Percentiles rank a stretch among this genome's conserved stretches.
Conservation (phyloP, 2,329 filamentous ascomycete genomes). For the Fusarium euwallaceae region DNA sequence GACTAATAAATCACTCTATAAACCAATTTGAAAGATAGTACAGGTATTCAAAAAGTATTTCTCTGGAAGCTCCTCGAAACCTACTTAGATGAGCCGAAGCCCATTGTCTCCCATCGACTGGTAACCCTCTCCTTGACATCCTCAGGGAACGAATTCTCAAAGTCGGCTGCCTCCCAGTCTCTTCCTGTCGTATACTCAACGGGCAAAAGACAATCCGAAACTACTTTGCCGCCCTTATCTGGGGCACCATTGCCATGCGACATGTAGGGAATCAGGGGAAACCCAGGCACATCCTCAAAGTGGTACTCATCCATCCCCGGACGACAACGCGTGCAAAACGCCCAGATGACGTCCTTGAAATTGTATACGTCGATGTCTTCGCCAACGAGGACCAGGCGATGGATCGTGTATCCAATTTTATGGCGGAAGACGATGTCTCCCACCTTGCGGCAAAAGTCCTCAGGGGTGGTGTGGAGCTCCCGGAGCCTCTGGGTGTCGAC, state of each 20-base stretch:
- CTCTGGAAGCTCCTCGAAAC: background rate
- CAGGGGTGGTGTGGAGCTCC: conserved; percentile 63
- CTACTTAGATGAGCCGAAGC: conserved; percentile 6
- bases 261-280: conserved; percentile 63
- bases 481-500: conserved; percentile 70
- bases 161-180: conserved; percentile 50
- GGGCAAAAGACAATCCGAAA: conserved; percentile 59
- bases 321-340: conserved; percentile 62
- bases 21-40: background rate
- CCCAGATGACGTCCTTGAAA: conserved; percentile 62
- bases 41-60: background rate
- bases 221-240: conserved; percentile 58
- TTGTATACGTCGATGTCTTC: conserved; percentile 64
- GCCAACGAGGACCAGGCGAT: conserved; percentile 60
- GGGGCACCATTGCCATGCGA: conserved; percentile 53
- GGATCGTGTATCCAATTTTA: conserved; percentile 58
- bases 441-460: conserved; percentile 55
- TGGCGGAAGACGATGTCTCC: conserved; percentile 58
- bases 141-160: conserved; percentile 53
- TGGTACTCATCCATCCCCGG: conserved; percentile 58
- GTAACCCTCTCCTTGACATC: conserved; percentile 55
- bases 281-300: conserved; percentile 59
- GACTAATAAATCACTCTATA: background rate
- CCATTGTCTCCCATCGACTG: conserved; percentile 51
- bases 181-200: conserved; percentile 56